phyloP scores from a whole-genome alignment of 2,329 filamentous ascomycete genomes.

The Fusarium sublunatum region DNA sequence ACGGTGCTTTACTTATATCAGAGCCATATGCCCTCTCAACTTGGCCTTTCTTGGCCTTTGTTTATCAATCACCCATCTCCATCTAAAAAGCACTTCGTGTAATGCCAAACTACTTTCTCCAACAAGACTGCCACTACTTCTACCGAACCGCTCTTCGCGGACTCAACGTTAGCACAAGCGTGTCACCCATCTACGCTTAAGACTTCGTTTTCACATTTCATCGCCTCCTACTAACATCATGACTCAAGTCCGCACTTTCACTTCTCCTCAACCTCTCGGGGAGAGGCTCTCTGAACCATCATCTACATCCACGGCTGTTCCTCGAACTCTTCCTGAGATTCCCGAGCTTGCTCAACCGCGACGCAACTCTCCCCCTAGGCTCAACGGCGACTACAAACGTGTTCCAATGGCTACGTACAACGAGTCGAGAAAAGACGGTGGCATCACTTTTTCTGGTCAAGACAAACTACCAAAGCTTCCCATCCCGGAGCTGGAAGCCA shows the following conservation, averaged over 20 bases:
- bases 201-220: slow-evolving; percentile 41
- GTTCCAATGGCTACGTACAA: slow-evolving; percentile 65
- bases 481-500: slow-evolving; percentile 86
- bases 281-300: slow-evolving; percentile 68
- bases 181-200: slow-evolving; percentile 80
- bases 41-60: slow-evolving; percentile 9
- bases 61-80: slow-evolving; percentile 21
- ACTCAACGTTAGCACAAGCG: slow-evolving; percentile 81
- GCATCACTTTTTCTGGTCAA: slow-evolving; percentile 90
- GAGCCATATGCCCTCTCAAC: slow-evolving; percentile 38
- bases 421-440: slow-evolving; percentile 68
- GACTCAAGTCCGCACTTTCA: slow-evolving; percentile 55
- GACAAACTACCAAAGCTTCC: slow-evolving; percentile 91
- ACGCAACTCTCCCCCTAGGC: slow-evolving; percentile 39
- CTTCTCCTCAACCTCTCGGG: slow-evolving; percentile 77
- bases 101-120: slow-evolving; percentile 85
- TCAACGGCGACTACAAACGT: slow-evolving; percentile 53
- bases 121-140: slow-evolving; percentile 95
- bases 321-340: slow-evolving; percentile 56
- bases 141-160: slow-evolving; percentile 90
- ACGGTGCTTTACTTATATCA: slow-evolving; percentile 45
- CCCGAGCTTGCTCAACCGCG: slow-evolving; percentile 42
- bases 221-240: slow-evolving; percentile 49
- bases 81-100: slow-evolving; percentile 53
- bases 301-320: slow-evolving; percentile 46